A percentile compares a stretch with the other conserved stretches of the same genome.
Evolutionary conservation across 148 eudicot genomes (phyloP).

Genomic region (Camellia sinensis): DNA sequence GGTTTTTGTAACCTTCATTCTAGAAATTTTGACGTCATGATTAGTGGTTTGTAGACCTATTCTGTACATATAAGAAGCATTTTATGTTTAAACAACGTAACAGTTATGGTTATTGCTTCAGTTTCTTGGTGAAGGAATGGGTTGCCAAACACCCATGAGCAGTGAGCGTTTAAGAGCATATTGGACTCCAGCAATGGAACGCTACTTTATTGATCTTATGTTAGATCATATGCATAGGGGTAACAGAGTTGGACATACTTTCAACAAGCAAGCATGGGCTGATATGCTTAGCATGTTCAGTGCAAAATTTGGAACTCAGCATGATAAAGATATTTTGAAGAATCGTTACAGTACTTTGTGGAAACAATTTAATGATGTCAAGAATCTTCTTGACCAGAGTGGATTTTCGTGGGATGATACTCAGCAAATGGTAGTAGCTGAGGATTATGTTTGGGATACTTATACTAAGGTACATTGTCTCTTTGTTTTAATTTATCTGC

Average conservation of each 20-base stretch:
- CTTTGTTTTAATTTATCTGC: no score
- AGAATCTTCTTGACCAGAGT: constrained; percentile 13
- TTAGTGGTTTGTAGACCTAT: not conserved
- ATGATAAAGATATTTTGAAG: constrained; percentile 11
- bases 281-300: constrained; percentile 13
- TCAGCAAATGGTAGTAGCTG: constrained; percentile 19
- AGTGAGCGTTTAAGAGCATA: constrained; percentile 1
- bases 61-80: not conserved
- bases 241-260: constrained; percentile 17
- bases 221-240: constrained; percentile 16
- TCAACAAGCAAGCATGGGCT: constrained; percentile 17
- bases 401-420: constrained; percentile 22
- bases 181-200: constrained; percentile 19
- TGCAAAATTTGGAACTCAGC: constrained; percentile 11
- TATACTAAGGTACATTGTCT: no score
- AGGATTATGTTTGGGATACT: constrained; percentile 12
- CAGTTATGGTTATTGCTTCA: not conserved
- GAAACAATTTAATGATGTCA: constrained; percentile 12
- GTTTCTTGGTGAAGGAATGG: constrained; percentile 6
- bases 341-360: constrained; percentile 11
- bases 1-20: not conserved
- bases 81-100: not conserved
- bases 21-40: not conserved
- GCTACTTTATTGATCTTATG: constrained; percentile 18
- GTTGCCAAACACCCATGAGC: constrained; percentile 5